Base-by-base conservation (phyloP, 23 red algal genomes). In the Gracilaria vermiculophylla region DNA sequence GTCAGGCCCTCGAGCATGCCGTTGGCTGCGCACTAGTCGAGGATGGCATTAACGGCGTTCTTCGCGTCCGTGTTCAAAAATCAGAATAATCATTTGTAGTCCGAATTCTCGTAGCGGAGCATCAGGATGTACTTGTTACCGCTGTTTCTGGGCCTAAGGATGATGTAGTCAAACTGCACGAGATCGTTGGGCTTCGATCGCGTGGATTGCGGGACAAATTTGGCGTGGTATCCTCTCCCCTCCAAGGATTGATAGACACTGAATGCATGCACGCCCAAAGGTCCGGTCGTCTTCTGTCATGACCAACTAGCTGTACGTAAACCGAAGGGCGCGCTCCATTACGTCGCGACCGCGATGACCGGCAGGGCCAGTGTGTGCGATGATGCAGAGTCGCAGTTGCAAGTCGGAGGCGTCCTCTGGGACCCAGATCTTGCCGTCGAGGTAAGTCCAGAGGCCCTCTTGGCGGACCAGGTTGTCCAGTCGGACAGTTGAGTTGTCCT, bases 81-180 rank as follows among this genome's bases (percentile, higher is more conserved):
- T n/a, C n/a, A n/a, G n/a, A n/a, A n/a, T n/a, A n/a, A n/a, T n/a
- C n/a, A n/a, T n/a, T n/a, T n/a, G n/a, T n/a, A n/a, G n/a, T n/a
- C n/a, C n/a, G n/a, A n/a, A n/a, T n/a, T n/a, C n/a, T n/a, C n/a
- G n/a, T n/a, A n/a, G n/a, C n/a, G n/a, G n/a, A n/a, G n/a, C n/a
- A n/a, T n/a, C n/a, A n/a, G n/a, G n/a, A n/a, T n/a, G n/a, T n/a
- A n/a, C n/a, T n/a, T n/a, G n/a, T n/a, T n/a, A n/a, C n/a, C n/a
- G n/a, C n/a, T n/a, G n/a, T n/a, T n/a, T n/a, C n/a, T n/a, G n/a
- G 3, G 9, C 47, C 21, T 4, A 76, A 40, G 3, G 50, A 5
- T 9, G 47, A 76, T 25, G 47, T 76, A 76, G 37, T 76, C 71
- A n/a, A 76, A 76, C 5, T 76, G 71, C 2, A 53, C 14, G 5